phyloP scores from a whole-genome alignment of 2,329 filamentous ascomycete species.

The Paracamarosporium sp. region DNA sequence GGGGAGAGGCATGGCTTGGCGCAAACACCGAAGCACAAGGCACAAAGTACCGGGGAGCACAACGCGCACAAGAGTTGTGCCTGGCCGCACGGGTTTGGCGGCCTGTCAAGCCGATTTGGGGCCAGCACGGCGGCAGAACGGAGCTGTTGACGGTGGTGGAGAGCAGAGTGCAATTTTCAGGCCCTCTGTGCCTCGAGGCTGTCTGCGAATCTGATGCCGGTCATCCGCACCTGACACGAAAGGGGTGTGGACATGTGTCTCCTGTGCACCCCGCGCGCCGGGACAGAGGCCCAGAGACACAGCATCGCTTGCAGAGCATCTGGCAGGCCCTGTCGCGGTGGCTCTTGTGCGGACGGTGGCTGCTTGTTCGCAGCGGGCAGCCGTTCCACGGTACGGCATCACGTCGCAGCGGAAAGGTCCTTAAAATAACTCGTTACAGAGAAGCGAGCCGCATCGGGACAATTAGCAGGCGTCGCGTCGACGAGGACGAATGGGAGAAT shows the following conservation, averaged over 20 bases:
- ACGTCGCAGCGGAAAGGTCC: conserved; percentile 21
- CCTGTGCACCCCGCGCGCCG: neutral
- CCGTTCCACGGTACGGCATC: conserved; percentile 9
- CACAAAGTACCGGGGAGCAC: conserved; percentile 18
- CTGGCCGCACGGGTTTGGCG: conserved; percentile 2
- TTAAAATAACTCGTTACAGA: conserved; percentile 35
- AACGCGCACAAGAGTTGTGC: conserved; percentile 12
- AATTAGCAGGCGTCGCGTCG: neutral
- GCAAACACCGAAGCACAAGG: conserved; percentile 9
- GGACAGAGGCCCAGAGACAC: neutral
- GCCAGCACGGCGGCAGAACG: neutral
- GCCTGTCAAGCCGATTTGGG: conserved; percentile 5
- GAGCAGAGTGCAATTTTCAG: conserved; percentile 22
- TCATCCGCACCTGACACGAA: conserved; percentile 21
- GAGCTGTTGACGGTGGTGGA: conserved; percentile 4
- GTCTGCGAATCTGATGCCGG: conserved; percentile 22
- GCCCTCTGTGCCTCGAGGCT: conserved; percentile 11
- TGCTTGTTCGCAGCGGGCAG: conserved; percentile 9
- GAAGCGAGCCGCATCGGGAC: conserved; percentile 5
- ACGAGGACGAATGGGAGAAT: conserved; percentile 8
- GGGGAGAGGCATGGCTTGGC: conserved; percentile 20
- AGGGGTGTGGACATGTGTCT: conserved; percentile 13
- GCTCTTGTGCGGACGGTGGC: neutral
- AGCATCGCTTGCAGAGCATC: neutral
- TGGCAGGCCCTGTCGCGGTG: conserved; percentile 9